These are phyloP conservation scores for Parascedosporium putredinis DNA, from an alignment of 2,329 filamentous ascomycete species.

Conservation along the genomic window DNA sequence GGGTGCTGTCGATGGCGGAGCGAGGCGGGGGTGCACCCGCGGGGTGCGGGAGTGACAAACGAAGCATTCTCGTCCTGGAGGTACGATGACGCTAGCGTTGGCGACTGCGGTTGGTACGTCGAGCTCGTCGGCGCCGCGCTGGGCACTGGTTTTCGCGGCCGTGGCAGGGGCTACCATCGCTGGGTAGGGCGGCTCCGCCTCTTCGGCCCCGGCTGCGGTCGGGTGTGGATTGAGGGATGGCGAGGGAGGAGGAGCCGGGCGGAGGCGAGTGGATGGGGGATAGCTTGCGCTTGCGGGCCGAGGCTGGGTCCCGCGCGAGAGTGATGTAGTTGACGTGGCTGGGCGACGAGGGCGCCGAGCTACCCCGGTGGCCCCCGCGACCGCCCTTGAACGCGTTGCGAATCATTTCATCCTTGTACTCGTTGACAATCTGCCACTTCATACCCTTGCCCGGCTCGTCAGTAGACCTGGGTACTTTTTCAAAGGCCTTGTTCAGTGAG, in stretches of 20 bases:
- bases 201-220: conserved; percentile 26
- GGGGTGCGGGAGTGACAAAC: conserved; percentile 65
- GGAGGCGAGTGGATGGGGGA: conserved; percentile 46
- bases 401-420: conserved; percentile 78
- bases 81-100: conserved; percentile 52
- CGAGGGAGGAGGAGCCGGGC: conserved; percentile 36
- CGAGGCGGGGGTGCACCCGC: conserved; percentile 62
- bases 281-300: conserved; percentile 46
- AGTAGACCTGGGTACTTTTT: conserved; percentile 83
- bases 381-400: conserved; percentile 57
- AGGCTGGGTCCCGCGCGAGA: conserved; percentile 38
- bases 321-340: conserved; percentile 51
- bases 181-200: conserved; percentile 25
- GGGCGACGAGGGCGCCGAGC: conserved; percentile 60
- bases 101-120: conserved; percentile 43
- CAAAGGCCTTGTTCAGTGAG: conserved; percentile 87
- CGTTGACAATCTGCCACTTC: conserved; percentile 92
- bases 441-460: conserved; percentile 97
- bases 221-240: conserved; percentile 44
- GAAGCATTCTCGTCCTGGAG: conserved; percentile 49
- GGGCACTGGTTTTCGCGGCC: conserved; percentile 37
- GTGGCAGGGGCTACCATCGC: conserved; percentile 53
- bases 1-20: conserved; percentile 70
- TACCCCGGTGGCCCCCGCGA: conserved; percentile 54
- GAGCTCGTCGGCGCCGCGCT: conserved; percentile 32